phyloP scores from a whole-genome alignment of 2,329 filamentous ascomycete genomes.

The Alternaria tenuissima region DNA sequence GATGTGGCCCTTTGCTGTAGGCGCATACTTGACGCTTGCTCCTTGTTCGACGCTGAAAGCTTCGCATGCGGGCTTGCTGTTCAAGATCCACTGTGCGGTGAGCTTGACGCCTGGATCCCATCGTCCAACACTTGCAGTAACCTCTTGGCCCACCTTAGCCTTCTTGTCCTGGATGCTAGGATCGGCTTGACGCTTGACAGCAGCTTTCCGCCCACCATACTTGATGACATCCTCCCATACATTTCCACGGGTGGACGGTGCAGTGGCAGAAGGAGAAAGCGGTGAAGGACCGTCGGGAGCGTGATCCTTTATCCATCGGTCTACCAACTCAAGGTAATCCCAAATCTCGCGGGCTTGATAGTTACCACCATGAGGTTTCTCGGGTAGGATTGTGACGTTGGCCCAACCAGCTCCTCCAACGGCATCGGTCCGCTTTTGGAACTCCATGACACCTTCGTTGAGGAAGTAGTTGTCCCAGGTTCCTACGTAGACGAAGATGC shows the following conservation, averaged over 20 bases:
- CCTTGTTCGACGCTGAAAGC: conserved; percentile 38
- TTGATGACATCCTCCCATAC: conserved; percentile 46
- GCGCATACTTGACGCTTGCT: conserved; percentile 22
- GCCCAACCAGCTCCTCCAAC: conserved; percentile 48
- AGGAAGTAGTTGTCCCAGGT: conserved; percentile 48
- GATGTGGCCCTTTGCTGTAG: conserved; percentile 18
- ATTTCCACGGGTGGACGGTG: conserved; percentile 39
- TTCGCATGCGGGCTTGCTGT: conserved; percentile 32
- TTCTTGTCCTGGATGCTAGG: conserved; percentile 29
- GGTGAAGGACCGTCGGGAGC: conserved; percentile 42
- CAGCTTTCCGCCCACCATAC: conserved; percentile 45
- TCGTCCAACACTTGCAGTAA: conserved; percentile 37
- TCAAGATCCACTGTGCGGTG: conserved; percentile 45
- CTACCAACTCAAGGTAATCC: conserved; percentile 47
- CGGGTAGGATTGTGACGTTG: conserved; percentile 47
- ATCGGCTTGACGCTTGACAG: conserved; percentile 41
- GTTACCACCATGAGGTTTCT: conserved; percentile 44
- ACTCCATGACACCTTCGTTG: conserved; percentile 49
- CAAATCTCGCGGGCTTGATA: conserved; percentile 44
- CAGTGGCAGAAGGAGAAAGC: conserved; percentile 29
- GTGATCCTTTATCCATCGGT: conserved; percentile 44
- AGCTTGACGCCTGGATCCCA: conserved; percentile 51
- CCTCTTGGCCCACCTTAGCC: conserved; percentile 9
- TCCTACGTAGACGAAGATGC: conserved; percentile 50
- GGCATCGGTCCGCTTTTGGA: conserved; percentile 45